Evolutionary conservation across 805 yeast genomes (phyloP).

Genomic region (Kuraishia molischiana): DNA sequence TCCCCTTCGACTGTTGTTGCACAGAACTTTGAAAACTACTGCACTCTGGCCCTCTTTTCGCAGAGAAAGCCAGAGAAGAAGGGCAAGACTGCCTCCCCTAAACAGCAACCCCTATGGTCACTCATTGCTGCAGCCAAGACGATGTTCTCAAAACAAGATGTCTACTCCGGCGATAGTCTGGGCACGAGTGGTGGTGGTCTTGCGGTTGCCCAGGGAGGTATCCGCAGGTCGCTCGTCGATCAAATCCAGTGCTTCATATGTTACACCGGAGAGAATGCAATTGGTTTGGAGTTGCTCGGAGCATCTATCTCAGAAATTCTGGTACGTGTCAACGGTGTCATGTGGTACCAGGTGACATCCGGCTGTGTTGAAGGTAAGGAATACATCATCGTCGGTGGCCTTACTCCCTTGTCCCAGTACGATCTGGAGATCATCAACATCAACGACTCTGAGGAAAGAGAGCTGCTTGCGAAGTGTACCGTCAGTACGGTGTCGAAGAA

Average conservation of each 20-base stretch:
- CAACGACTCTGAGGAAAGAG: conserved; percentile 17
- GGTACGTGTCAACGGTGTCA: conserved; percentile 52
- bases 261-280: conserved; percentile 40
- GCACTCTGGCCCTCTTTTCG: conserved; percentile 17
- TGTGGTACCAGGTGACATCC: conserved; percentile 58
- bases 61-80: conserved; percentile 13
- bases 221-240: conserved; percentile 12
- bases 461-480: conserved; percentile 19
- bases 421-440: conserved; percentile 39
- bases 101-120: conserved; percentile 44
- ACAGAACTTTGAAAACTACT: conserved; percentile 27
- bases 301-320: conserved; percentile 30
- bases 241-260: conserved; percentile 29
- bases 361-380: conserved; percentile 37
- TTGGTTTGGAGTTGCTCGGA: conserved; percentile 40
- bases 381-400: conserved; percentile 50
- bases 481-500: conserved; percentile 24
- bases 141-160: conserved; percentile 33
- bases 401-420: conserved; percentile 56
- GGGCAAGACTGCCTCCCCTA: conserved; percentile 9
- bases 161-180: conserved; percentile 28
- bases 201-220: conserved; percentile 9
- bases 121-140: conserved; percentile 40
- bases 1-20: conserved; percentile 25
- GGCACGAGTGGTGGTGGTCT: neutral